These are phyloP conservation scores for Neurospora intermedia DNA, from an alignment of 495 filamentous ascomycete species.

Conservation along the genomic window DNA sequence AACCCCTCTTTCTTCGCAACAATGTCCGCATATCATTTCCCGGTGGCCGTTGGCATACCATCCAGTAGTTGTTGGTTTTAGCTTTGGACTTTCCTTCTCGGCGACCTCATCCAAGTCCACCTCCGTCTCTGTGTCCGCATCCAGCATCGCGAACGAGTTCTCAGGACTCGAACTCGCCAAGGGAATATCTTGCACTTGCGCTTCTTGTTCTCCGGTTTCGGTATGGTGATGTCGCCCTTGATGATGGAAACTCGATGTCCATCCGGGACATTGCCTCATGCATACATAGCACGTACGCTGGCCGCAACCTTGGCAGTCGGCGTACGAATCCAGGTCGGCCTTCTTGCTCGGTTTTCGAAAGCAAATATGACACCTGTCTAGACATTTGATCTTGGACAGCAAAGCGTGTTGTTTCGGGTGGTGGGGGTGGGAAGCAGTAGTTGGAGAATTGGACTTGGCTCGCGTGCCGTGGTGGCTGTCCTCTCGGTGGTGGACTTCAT, in stretches of 20 bases:
- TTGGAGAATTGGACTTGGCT: background rate
- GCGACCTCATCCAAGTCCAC: background rate
- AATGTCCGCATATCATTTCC: constrained; percentile 33
- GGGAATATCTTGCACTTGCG: background rate
- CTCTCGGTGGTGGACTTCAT: constrained; percentile 6
- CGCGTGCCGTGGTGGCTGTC: background rate
- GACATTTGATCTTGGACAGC: background rate
- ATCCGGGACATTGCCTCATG: constrained; percentile 35
- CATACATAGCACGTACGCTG: constrained; percentile 37
- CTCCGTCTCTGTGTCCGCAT: constrained; percentile 18
- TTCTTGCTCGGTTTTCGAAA: constrained; percentile 36
- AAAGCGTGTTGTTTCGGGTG: constrained; percentile 1
- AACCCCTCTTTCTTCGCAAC: constrained; percentile 34
- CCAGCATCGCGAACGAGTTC: constrained; percentile 30
- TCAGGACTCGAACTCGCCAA: constrained; percentile 10
- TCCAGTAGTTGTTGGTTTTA: background rate
- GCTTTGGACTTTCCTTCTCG: background rate
- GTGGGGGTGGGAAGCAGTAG: constrained; percentile 1
- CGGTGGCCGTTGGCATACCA: constrained; percentile 29
- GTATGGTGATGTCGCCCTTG: background rate
- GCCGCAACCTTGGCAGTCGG: constrained; percentile 36
- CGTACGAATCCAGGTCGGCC: constrained; percentile 37
- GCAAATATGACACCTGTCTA: constrained; percentile 39
- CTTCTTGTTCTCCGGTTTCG: background rate
- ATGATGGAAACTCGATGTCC: constrained; percentile 9